Evolutionary conservation across 1,139 yeast species (phyloP), one percentile per base, ranked within the genome.

Genomic region (Pneumocystis carinii): DNA sequence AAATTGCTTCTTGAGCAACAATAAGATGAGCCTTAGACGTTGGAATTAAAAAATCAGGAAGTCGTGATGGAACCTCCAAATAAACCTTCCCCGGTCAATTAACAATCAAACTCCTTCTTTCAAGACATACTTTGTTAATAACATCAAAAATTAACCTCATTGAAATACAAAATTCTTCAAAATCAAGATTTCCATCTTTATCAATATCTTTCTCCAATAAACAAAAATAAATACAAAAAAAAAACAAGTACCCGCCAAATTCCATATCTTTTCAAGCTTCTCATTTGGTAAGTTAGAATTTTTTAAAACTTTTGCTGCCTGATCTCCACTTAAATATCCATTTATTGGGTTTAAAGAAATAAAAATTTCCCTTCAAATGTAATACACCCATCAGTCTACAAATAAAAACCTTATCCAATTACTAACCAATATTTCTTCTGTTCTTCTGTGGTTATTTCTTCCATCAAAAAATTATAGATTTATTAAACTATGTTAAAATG

Each of bases 111-210:
- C 6, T 24, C n/a, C n/a, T 12, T 24, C 27, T 39, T 59, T 32
- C 32, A 32, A 53, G 24, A 64, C 62, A 35, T 62, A 69, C 85
- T 37, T 90, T 90, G 74, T 90, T 90, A 62, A 92, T 92, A 71
- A 86, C 75, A 73, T 92, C 98, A 73, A 90, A 94, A 61, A 90
- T 87, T 66, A 92, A 80, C 68, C 97, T 80, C 98, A 92, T 94
- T 64, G 97, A 92, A 67, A 92, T 89, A 73, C 97, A 92, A 74
- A 92, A 92, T 75, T 92, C 98, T 74, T 92, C 99, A 73, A 92
- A 92, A 74, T 94, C 99, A 69, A 92, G 79, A 69, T 79, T 79
- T 27, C 96, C 97, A 74, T 92, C 98, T 64, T 82, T 82, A 74
- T 92, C 98, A 63, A 92, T 89, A 73, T 92, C 99, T 59, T 32